Conservation (phyloP, 2,329 filamentous ascomycete genomes). For the Aureobasidium musti region DNA sequence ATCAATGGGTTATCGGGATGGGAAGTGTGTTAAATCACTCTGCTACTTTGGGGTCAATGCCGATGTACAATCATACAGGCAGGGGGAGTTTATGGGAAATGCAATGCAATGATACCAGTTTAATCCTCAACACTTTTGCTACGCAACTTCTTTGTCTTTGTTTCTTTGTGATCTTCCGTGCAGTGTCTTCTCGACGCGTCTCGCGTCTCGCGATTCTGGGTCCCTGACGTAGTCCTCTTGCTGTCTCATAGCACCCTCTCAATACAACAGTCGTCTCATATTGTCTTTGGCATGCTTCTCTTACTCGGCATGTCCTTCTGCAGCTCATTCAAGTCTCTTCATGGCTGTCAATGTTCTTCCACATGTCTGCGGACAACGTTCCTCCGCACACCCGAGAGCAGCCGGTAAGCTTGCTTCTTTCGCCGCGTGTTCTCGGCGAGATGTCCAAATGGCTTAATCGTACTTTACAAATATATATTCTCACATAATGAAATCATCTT, state of each 20-base stretch:
- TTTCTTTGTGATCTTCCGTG: background rate
- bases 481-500: background rate
- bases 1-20: constrained; percentile 30
- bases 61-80: constrained; percentile 32
- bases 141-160: constrained; percentile 1
- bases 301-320: too few species aligned
- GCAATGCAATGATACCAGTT: constrained; percentile 32
- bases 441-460: background rate
- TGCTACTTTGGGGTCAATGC: constrained; percentile 29
- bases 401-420: background rate
- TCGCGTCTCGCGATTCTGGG: background rate
- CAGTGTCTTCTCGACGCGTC: background rate
- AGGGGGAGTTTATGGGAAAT: constrained; percentile 31
- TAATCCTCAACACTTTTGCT: constrained; percentile 26
- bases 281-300: too few species aligned
- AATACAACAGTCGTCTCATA: too few species aligned
- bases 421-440: background rate
- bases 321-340: too few species aligned
- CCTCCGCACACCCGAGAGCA: constrained; percentile 8
- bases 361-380: background rate
- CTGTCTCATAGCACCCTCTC: too few species aligned
- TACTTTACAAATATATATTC: background rate
- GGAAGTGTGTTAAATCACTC: constrained; percentile 26
- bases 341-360: too few species aligned
- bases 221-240: too few species aligned